These are phyloP conservation scores for Dactylellina parvicollis DNA, from an alignment of 2,329 filamentous ascomycete species.

Conservation along the genomic window DNA sequence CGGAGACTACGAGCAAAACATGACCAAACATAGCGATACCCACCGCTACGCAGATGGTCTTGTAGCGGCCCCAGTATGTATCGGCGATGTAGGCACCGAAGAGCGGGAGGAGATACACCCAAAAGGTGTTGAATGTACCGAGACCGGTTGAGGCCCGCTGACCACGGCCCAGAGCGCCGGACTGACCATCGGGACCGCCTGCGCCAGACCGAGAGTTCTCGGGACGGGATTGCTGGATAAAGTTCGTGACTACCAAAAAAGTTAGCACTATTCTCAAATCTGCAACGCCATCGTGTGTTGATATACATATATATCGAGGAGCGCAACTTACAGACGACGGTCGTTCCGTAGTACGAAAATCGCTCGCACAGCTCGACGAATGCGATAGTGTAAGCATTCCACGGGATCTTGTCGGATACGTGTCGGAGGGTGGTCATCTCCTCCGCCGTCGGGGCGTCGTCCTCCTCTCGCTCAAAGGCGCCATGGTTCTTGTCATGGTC, in stretches of 20 bases:
- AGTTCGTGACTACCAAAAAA: slow-evolving; percentile 67
- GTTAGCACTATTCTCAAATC: slow-evolving; percentile 3
- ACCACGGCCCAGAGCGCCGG: slow-evolving; percentile 70
- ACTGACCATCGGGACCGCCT: slow-evolving; percentile 60
- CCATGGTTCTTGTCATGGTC: slow-evolving; percentile 42
- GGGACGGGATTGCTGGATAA: slow-evolving; percentile 69
- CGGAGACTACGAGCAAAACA: slow-evolving; percentile 72
- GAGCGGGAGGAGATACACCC: slow-evolving; percentile 71
- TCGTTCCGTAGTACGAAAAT: slow-evolving; percentile 79
- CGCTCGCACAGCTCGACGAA: slow-evolving; percentile 80
- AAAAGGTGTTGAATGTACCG: slow-evolving; percentile 70
- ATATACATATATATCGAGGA: background rate
- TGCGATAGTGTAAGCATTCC: slow-evolving; percentile 74
- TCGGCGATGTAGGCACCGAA: slow-evolving; percentile 72
- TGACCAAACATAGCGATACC: slow-evolving; percentile 73
- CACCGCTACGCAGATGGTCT: slow-evolving; percentile 74
- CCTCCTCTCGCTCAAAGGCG: slow-evolving; percentile 56
- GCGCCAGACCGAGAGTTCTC: slow-evolving; percentile 68
- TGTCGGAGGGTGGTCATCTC: slow-evolving; percentile 71
- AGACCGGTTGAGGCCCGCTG: slow-evolving; percentile 68
- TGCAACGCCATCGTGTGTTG: background rate
- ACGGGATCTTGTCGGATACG: slow-evolving; percentile 73
- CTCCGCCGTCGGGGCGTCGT: slow-evolving; percentile 69
- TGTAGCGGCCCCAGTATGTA: slow-evolving; percentile 74
- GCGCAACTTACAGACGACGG: slow-evolving; percentile 69